These are phyloP conservation scores for Ampelocalamus luodianensis DNA, from an alignment of 176 grass and related monocot genomes.

Conservation along the genomic window DNA sequence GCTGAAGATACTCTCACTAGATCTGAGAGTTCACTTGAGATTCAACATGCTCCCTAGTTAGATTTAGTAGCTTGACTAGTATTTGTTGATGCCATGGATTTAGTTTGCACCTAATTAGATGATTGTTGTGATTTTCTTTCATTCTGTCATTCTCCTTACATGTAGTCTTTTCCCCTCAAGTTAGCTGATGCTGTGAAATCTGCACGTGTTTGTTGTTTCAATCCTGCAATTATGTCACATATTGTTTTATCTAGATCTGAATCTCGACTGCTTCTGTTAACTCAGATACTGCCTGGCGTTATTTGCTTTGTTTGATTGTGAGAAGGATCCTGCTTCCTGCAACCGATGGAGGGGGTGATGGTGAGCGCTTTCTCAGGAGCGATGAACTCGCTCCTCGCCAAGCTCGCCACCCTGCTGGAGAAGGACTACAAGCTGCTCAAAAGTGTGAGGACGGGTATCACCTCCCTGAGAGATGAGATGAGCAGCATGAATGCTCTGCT, in stretches of 20 bases:
- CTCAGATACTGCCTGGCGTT: not conserved
- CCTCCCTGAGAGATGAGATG: slow-evolving; percentile 34
- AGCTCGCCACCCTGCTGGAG: slow-evolving; percentile 19
- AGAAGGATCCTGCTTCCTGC: too few relatives aligned
- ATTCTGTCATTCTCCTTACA: not conserved
- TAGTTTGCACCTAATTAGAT: not conserved
- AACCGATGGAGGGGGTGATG: slow-evolving; percentile 11
- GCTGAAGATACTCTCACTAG: too few relatives aligned
- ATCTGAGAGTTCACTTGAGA: not conserved
- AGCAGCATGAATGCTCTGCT: slow-evolving; percentile 36
- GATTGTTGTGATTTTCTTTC: slow-evolving; percentile 8
- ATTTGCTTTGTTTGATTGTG: too few relatives aligned
- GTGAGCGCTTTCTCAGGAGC: not conserved
- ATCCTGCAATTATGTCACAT: not conserved
- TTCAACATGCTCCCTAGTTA: not conserved
- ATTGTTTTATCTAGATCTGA: slow-evolving; percentile 29
- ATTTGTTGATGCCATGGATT: not conserved
- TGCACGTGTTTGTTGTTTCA: slow-evolving; percentile 3
- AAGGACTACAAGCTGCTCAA: not conserved
- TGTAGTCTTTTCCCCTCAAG: slow-evolving; percentile 1
- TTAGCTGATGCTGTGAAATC: slow-evolving; percentile 15
- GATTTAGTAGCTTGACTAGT: not conserved
- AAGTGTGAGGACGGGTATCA: not conserved
- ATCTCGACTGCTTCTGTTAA: slow-evolving; percentile 14
- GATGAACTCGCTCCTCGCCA: not conserved